Evolutionary conservation across 2,329 filamentous ascomycete genomes (phyloP).

Genomic region (Rachicladosporium sp.): DNA sequence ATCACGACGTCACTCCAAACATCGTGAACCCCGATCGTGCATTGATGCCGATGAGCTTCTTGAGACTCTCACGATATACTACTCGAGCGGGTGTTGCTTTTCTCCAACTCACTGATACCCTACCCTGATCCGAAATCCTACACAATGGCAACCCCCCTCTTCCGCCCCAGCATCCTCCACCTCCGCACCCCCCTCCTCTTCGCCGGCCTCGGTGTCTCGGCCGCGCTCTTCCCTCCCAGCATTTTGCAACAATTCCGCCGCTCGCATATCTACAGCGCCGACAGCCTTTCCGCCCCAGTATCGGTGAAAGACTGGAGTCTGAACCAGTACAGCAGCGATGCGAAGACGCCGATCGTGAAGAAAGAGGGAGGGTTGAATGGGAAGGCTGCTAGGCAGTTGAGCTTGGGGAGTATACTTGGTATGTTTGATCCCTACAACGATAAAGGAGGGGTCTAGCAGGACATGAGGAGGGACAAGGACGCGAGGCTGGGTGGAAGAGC

Average conservation of each 20-base stretch:
- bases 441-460: too few relatives aligned
- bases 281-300: slow-evolving; percentile 4
- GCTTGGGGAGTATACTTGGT: slow-evolving; percentile 35
- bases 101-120: neutral
- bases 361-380: slow-evolving; percentile 29
- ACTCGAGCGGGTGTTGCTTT: too few relatives aligned
- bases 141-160: slow-evolving; percentile 28
- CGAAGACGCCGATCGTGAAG: slow-evolving; percentile 25
- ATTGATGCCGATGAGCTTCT: too few relatives aligned
- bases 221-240: slow-evolving; percentile 17
- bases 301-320: slow-evolving; percentile 26
- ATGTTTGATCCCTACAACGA: slow-evolving; percentile 3
- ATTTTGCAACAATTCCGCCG: slow-evolving; percentile 15
- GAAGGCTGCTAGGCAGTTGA: slow-evolving; percentile 31
- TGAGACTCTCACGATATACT: too few relatives aligned
- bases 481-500: too few relatives aligned
- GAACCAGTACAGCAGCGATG: slow-evolving; percentile 27
- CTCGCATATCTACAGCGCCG: slow-evolving; percentile 26
- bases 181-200: slow-evolving; percentile 14
- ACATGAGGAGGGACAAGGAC: too few relatives aligned
- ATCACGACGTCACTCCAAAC: too few relatives aligned
- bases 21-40: too few relatives aligned
- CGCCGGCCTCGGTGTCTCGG: slow-evolving; percentile 9
- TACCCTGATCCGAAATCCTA: neutral
- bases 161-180: slow-evolving; percentile 26